Percentiles rank a stretch among this genome's conserved stretches.
Conservation (phyloP, 805 yeast species). For the Cyberlindnera xylosilytica region DNA sequence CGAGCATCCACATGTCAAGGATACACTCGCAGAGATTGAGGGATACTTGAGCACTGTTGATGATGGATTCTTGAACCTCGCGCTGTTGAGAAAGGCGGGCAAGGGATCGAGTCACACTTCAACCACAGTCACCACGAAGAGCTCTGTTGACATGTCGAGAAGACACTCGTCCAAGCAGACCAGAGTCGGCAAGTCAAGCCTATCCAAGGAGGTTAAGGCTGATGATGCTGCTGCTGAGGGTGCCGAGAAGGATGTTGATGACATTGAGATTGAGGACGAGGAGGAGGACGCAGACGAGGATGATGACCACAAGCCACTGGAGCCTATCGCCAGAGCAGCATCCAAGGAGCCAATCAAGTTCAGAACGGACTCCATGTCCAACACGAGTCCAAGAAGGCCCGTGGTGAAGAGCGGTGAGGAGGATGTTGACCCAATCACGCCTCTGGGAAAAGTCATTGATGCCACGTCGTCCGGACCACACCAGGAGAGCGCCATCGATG, state of each 20-base stretch:
- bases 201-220: slow-evolving; percentile 24
- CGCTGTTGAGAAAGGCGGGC: slow-evolving; percentile 47
- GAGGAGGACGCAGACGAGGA: slow-evolving; percentile 14
- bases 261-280: slow-evolving; percentile 10
- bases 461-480: neutral
- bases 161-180: slow-evolving; percentile 10
- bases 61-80: slow-evolving; percentile 60
- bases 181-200: slow-evolving; percentile 24
- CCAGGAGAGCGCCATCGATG: slow-evolving; percentile 10
- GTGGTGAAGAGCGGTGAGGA: slow-evolving; percentile 13
- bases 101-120: slow-evolving; percentile 17
- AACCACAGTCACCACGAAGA: slow-evolving; percentile 16
- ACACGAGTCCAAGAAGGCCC: slow-evolving; percentile 8
- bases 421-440: slow-evolving; percentile 22
- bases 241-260: slow-evolving; percentile 8
- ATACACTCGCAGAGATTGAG: slow-evolving; percentile 46
- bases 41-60: slow-evolving; percentile 57
- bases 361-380: slow-evolving; percentile 21
- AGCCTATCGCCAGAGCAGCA: slow-evolving; percentile 4
- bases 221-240: slow-evolving; percentile 26
- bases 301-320: slow-evolving; percentile 1
- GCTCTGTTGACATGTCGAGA: slow-evolving; percentile 12
- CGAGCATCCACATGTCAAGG: slow-evolving; percentile 29
- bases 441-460: slow-evolving; percentile 6
- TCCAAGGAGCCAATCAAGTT: slow-evolving; percentile 14